Evolutionary conservation across 2,329 filamentous ascomycete species (phyloP).

Genomic region (Pyricularia sp.): DNA sequence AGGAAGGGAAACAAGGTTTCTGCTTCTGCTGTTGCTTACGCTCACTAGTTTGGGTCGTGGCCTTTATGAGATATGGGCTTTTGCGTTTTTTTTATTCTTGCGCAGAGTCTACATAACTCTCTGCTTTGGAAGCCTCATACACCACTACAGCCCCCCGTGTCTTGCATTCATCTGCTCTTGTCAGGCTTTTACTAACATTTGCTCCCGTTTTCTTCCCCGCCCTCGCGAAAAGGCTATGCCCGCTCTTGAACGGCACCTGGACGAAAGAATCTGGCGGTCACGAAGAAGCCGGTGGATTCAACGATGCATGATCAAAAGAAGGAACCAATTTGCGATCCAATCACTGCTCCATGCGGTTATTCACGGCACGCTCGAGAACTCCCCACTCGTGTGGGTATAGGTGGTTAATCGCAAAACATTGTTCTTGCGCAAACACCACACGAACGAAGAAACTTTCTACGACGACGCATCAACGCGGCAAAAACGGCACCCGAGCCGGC

Average conservation of each 20-base stretch:
- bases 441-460: neutral
- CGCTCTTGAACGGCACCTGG: conserved; percentile 76
- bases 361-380: neutral
- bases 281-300: conserved; percentile 5
- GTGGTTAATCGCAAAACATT: neutral
- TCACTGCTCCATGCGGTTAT: neutral
- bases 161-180: conserved; percentile 7
- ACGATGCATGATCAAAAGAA: neutral
- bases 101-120: neutral
- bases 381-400: neutral
- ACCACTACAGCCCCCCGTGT: neutral
- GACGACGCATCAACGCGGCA: neutral
- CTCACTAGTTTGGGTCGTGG: neutral
- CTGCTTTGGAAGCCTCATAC: too few species aligned
- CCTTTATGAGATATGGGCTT: neutral
- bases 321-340: neutral
- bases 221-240: conserved; percentile 54
- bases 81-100: neutral
- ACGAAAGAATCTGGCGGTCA: conserved; percentile 17
- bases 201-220: neutral
- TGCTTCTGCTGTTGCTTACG: neutral
- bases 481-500: neutral
- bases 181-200: conserved; percentile 19
- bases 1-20: neutral
- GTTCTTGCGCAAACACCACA: neutral